Evolutionary conservation across 2,329 filamentous ascomycete species (phyloP), one percentile per base, ranked within the genome.

Genomic region (Exophiala phaeomuriformis): DNA sequence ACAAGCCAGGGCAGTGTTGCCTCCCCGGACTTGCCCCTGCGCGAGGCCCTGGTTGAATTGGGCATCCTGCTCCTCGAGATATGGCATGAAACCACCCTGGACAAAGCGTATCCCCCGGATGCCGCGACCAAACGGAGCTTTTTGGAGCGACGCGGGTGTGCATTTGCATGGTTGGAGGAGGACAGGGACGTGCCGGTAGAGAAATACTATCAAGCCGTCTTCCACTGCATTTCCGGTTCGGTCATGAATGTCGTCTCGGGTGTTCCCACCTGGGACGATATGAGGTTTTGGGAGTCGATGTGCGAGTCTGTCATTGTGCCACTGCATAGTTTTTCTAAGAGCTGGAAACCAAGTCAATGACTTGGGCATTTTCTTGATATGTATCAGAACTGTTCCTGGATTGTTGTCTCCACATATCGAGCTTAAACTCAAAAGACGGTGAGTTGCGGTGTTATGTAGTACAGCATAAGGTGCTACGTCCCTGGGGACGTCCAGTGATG

Each of bases 41-140:
- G 52, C 31, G 49, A 51, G 35, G 42, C 49, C 28, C 44, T 55
- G 27, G 27, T 55, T 5, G 49, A 55, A 37, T 41, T 55, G 10
- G 53, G 53, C 5, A 45, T 55, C 12, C 37, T 52, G 31, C 47
- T 55, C 3, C 30, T 55, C 4, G 53, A 55, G 31, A 32, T 55
- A 30, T 55, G 53, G 53, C 43, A 55, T 12, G 48, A 42, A 39
- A 52, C 42, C 39, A 48, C 53, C 1, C n/a, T 50, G 1, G 51
- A 51, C 28, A 39, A 52, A 5, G 9, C 35, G 8, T 47, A 36
- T 28, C 32, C 32, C 5, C 19, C 19, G 19, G 19, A 27, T 12
- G 5, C 5, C 5, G 5, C 10, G 19, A 10, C 37, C 37, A 41
- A 35, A 6, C 10, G 5, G 37, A n/a, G n/a, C 5, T n/a, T 41